Base-by-base conservation (phyloP, 371 early-diverging fungal genomes). In the Mortierella sp. region DNA sequence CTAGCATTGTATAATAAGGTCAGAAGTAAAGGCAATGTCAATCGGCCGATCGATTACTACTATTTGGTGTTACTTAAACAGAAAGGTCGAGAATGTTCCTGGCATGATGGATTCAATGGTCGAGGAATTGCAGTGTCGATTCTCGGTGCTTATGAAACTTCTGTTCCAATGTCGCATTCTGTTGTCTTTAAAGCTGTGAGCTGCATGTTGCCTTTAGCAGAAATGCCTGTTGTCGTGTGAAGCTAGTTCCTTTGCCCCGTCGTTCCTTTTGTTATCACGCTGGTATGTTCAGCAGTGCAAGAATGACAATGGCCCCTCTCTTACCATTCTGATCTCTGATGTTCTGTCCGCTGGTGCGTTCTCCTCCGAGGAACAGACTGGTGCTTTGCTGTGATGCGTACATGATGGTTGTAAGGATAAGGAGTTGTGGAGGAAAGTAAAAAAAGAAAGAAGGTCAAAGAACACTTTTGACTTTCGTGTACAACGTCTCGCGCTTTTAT, bases 321-420 rank as follows among this genome's bases (percentile, higher is more conserved):
- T 76, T 94, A 98, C 99, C 98, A 93, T 99, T 99, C 89, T 98
- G 98, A 74, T 95, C 90, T 55, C 99, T 95, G 52, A 99, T 97
- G 88, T 97, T 97, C 84, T 95, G 96, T 52, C 99, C 99, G 24
- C 97, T 95, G 76, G 95, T 95, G 75, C 99, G 95, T 85, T 96
- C 93, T 71, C 99, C 99, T 65, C 97, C 97, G 80, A 97, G 94
- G 81, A 95, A 95, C 76, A 95, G 89, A n/a, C 87, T 80, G 10
- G 80, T 73, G 82, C 74, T 80, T 80, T 82, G 87, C 70, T 86
- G 80, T 73, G 82, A 45, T 77, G 82, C 60, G 74, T 86, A 86
- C 87, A 86, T 86, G 87, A 50, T 11, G 55, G 47, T 55, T 44
- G 77, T 48, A 24, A 65, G 44, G 16, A 3, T 75, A 44, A 16